Percentiles rank a stretch among this genome's conserved stretches.
These are phyloP conservation scores for Platanthera zijinensis DNA, from an alignment of 106 monocot genomes.

Conservation along the genomic window DNA sequence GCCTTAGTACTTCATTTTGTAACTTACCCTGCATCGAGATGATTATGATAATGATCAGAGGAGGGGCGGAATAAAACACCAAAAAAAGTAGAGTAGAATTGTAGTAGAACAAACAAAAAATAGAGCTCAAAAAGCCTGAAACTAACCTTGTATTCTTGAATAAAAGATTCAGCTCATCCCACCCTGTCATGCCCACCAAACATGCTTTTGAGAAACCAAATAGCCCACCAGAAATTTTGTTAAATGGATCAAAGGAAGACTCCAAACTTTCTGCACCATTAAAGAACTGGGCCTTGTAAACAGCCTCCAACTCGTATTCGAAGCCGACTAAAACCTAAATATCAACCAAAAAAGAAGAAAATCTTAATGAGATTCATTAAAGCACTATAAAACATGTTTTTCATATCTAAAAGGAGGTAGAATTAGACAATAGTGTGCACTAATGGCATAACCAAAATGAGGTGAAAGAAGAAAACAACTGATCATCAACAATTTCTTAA, in stretches of 20 bases:
- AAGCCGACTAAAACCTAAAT: conserved; percentile 37
- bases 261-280: conserved; percentile 32
- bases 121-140: background rate
- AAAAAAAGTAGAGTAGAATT: background rate
- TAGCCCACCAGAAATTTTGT: conserved; percentile 34
- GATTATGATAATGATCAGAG: too few species aligned
- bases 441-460: too few species aligned
- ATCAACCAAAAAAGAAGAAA: background rate
- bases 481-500: too few species aligned
- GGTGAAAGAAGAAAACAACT: too few species aligned
- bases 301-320: conserved; percentile 84
- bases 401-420: too few species aligned
- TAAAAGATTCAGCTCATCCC: conserved; percentile 68
- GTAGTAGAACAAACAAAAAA: background rate
- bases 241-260: conserved; percentile 38
- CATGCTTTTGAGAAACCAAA: conserved; percentile 82
- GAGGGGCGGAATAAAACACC: too few species aligned
- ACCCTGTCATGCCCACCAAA: conserved; percentile 58
- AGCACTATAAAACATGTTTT: too few species aligned
- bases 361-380: background rate
- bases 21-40: too few species aligned
- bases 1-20: too few species aligned
- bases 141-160: conserved; percentile 70
- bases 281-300: conserved; percentile 70
- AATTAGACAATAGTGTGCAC: too few species aligned